A percentile compares a stretch with the other conserved stretches of the same genome.
These are phyloP conservation scores for Dichotomocladium elegans DNA, from an alignment of 371 early-diverging fungal species.

Conservation along the genomic window DNA sequence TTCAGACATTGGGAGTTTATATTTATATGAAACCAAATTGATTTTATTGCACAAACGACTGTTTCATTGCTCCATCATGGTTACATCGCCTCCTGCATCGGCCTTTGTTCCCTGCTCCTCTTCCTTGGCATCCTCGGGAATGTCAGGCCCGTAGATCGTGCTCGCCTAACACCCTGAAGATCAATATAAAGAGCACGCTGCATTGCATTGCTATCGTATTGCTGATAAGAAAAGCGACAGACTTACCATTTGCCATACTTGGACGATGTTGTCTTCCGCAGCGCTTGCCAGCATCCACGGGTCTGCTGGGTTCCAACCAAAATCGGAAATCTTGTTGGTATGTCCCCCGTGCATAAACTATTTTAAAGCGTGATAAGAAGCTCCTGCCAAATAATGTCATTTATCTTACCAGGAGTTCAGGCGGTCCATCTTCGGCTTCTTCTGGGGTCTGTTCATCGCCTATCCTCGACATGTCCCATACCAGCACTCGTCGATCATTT, in stretches of 20 bases:
- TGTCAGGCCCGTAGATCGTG: conserved; percentile 2
- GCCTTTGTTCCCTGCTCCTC: background rate
- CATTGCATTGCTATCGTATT: background rate
- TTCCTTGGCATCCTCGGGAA: background rate
- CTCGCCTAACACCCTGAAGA: conserved; percentile 1
- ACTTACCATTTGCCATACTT: conserved; percentile 98
- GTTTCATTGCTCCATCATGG: background rate
- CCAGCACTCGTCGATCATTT: conserved; percentile 89
- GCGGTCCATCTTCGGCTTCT: conserved; percentile 98
- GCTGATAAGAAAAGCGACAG: background rate
- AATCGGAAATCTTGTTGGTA: conserved; percentile 96
- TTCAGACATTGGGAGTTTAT: too few relatives aligned
- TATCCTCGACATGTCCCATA: conserved; percentile 96
- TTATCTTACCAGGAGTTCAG: conserved; percentile 86
- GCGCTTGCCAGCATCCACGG: conserved; percentile 95
- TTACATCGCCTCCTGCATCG: background rate
- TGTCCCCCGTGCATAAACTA: conserved; percentile 99
- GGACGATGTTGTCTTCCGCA: conserved; percentile 97
- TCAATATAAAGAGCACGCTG: background rate
- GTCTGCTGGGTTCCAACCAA: conserved; percentile 96
- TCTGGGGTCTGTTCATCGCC: conserved; percentile 90
- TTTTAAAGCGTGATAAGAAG: background rate
- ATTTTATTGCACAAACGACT: too few relatives aligned
- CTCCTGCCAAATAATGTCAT: background rate
- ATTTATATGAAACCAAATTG: too few relatives aligned